phyloP scores from a whole-genome alignment of 768 basidiomycete genomes.

The Serendipita sp. region DNA sequence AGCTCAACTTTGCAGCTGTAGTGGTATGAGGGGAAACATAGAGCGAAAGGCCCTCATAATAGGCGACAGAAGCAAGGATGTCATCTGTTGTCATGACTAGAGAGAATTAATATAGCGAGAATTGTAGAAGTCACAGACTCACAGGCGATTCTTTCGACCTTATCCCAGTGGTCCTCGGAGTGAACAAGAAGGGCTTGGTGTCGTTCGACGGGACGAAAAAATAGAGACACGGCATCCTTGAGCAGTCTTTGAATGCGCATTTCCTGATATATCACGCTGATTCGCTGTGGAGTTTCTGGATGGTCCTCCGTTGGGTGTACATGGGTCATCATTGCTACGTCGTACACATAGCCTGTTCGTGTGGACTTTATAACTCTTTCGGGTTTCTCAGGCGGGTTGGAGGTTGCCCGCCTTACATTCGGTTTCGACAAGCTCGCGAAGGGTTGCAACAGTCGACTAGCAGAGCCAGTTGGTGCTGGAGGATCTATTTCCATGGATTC shows the following conservation, averaged over 20 bases:
- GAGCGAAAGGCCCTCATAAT: slow-evolving; percentile 83
- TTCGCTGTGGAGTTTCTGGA: slow-evolving; percentile 66
- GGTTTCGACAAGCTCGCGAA: too few relatives aligned
- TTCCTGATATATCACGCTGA: slow-evolving; percentile 54
- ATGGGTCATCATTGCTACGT: slow-evolving; percentile 76
- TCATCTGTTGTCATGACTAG: slow-evolving; percentile 63
- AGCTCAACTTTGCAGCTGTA: slow-evolving; percentile 70
- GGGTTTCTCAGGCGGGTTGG: neutral
- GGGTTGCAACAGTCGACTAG: neutral
- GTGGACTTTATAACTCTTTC: neutral
- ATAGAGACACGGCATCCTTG: slow-evolving; percentile 59
- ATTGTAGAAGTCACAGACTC: slow-evolving; percentile 11
- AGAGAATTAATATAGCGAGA: slow-evolving; percentile 10
- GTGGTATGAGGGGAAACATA: slow-evolving; percentile 84
- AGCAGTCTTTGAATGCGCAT: slow-evolving; percentile 46
- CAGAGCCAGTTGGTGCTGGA: neutral
- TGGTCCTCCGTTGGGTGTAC: slow-evolving; percentile 39
- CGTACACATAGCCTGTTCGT: slow-evolving; percentile 74
- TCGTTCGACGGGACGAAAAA: slow-evolving; percentile 54
- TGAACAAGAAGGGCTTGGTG: slow-evolving; percentile 83
- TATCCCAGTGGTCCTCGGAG: slow-evolving; percentile 81
- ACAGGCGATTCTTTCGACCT: slow-evolving; percentile 73
- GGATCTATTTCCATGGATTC: neutral
- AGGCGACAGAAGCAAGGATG: slow-evolving; percentile 56
- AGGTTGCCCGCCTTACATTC: too few relatives aligned